phyloP scores from a whole-genome alignment of 805 yeast species.

The Zygoascus flipseniorum region DNA sequence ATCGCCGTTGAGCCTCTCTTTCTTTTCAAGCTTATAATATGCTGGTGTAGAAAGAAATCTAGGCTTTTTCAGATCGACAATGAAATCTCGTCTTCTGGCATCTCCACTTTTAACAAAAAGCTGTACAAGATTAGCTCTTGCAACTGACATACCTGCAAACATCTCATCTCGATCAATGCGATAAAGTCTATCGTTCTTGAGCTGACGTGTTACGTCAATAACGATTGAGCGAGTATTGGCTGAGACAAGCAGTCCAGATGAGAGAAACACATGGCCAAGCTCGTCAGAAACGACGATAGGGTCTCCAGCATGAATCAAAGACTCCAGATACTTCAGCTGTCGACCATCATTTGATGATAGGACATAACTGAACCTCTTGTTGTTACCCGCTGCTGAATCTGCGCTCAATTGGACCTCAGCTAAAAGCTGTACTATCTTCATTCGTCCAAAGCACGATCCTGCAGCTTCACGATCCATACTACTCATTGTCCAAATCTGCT shows the following conservation, averaged over 20 bases:
- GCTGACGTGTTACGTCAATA: constrained; percentile 46
- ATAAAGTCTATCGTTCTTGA: constrained; percentile 32
- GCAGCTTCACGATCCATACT: constrained; percentile 51
- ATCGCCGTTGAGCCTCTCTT: constrained; percentile 49
- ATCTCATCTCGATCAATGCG: constrained; percentile 77
- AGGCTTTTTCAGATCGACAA: constrained; percentile 51
- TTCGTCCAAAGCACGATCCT: constrained; percentile 51
- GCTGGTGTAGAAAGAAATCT: constrained; percentile 22
- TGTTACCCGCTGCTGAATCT: constrained; percentile 5
- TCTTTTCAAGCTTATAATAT: constrained; percentile 8
- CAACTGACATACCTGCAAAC: constrained; percentile 64
- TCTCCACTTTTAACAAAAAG: constrained; percentile 48
- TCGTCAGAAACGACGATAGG: constrained; percentile 72
- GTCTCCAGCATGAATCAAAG: constrained; percentile 53
- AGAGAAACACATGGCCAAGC: constrained; percentile 63
- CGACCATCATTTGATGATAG: constrained; percentile 5
- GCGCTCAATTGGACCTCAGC: neutral
- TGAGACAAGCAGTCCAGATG: constrained; percentile 48
- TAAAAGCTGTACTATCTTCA: constrained; percentile 31
- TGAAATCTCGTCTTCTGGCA: constrained; percentile 33
- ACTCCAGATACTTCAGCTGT: constrained; percentile 11
- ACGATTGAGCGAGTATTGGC: constrained; percentile 38
- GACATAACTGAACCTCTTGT: constrained; percentile 13
- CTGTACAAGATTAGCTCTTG: constrained; percentile 67
- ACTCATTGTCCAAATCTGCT: constrained; percentile 62